Conservation (phyloP, 768 basidiomycete species). For the Leccinum rimulosum region DNA sequence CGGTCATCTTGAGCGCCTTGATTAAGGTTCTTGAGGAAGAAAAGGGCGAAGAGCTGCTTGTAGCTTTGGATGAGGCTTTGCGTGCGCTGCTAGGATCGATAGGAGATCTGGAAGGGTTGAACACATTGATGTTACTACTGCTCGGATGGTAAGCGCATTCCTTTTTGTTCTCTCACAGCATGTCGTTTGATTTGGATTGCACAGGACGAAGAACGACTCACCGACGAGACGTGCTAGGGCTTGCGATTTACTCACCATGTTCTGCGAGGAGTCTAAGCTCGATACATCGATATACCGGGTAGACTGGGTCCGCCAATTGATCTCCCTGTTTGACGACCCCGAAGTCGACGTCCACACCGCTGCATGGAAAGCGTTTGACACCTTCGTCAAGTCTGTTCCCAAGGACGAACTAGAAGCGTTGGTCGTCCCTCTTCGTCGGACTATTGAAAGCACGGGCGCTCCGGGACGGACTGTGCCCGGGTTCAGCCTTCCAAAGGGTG, state of each 20-base stretch:
- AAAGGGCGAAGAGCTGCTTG: slow-evolving; percentile 63
- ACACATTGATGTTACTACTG: slow-evolving; percentile 83
- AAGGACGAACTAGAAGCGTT: slow-evolving; percentile 93
- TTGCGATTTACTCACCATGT: slow-evolving; percentile 71
- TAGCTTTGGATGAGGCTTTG: slow-evolving; percentile 74
- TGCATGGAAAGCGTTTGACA: slow-evolving; percentile 80
- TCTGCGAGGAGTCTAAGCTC: slow-evolving; percentile 80
- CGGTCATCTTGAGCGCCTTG: slow-evolving; percentile 73
- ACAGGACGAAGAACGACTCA: slow-evolving; percentile 76
- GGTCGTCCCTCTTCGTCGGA: slow-evolving; percentile 84
- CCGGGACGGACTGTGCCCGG: slow-evolving; percentile 80
- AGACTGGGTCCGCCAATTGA: slow-evolving; percentile 92
- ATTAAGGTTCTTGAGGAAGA: slow-evolving; percentile 74
- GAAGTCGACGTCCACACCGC: slow-evolving; percentile 74
- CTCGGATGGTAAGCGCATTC: slow-evolving; percentile 71
- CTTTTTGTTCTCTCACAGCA: neutral
- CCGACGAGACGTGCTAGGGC: slow-evolving; percentile 74
- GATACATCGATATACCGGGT: slow-evolving; percentile 84
- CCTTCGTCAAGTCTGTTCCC: slow-evolving; percentile 83
- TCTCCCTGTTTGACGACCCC: slow-evolving; percentile 78
- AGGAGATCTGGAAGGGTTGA: slow-evolving; percentile 82
- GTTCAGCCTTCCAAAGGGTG: slow-evolving; percentile 80
- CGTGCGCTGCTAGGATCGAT: slow-evolving; percentile 75
- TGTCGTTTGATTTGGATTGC: neutral
- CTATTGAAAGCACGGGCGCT: slow-evolving; percentile 81